Evolutionary conservation across 2,329 filamentous ascomycete genomes (phyloP).

Genomic region (Colletotrichum liriopes): DNA sequence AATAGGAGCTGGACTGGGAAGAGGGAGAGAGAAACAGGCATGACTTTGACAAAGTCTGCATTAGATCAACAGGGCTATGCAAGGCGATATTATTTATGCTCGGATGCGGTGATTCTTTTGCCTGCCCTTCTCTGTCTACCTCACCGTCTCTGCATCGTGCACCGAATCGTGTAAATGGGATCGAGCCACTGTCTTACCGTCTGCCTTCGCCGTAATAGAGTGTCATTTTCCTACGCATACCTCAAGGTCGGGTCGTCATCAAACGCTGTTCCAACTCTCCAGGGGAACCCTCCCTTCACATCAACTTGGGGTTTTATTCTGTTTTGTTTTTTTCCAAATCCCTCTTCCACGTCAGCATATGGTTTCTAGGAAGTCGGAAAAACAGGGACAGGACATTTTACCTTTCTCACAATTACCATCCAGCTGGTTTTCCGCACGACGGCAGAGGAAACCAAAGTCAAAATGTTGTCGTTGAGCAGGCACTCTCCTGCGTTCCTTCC

Average conservation of each 20-base stretch:
- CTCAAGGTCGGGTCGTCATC: conserved; percentile 25
- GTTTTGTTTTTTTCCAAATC: neutral
- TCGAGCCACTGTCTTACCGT: conserved; percentile 32
- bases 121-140: conserved; percentile 11
- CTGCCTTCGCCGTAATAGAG: conserved; percentile 20
- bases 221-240: conserved; percentile 21
- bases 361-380: neutral
- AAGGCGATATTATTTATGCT: conserved; percentile 6
- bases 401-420: conserved; percentile 9
- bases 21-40: conserved; percentile 23
- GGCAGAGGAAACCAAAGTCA: neutral
- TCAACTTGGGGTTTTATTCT: neutral
- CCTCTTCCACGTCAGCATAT: neutral
- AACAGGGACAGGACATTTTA: neutral
- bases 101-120: neutral
- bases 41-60: conserved; percentile 30
- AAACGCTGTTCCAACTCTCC: conserved; percentile 22
- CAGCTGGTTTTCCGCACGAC: neutral
- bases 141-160: conserved; percentile 26
- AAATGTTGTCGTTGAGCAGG: neutral
- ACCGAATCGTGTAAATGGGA: conserved; percentile 16
- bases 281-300: conserved; percentile 20
- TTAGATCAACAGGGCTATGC: conserved; percentile 35
- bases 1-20: neutral
- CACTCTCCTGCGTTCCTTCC: neutral